A percentile compares a stretch with the other conserved stretches of the same genome.
Conservation (phyloP, 106 monocot species). For the Phalaenopsis aphrodite region DNA sequence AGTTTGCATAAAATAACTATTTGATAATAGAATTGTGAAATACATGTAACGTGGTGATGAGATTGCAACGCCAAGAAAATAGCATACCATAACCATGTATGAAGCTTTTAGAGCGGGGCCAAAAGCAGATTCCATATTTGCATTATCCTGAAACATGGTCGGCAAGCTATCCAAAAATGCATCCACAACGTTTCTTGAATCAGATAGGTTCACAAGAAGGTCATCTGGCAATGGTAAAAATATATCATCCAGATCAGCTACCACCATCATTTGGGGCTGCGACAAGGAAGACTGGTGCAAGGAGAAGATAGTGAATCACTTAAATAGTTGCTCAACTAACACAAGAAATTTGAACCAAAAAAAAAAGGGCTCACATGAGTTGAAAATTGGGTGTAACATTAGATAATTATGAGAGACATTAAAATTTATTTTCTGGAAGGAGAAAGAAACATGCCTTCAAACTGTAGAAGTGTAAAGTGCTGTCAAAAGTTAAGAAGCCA, state of each 20-base stretch:
- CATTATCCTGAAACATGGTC: slow-evolving; percentile 81
- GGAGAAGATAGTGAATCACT: slow-evolving; percentile 17
- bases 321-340: neutral
- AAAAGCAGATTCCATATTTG: slow-evolving; percentile 88
- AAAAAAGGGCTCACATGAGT: neutral
- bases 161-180: slow-evolving; percentile 84
- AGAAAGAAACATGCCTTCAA: slow-evolving; percentile 54
- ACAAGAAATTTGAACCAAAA: neutral
- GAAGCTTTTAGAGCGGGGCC: slow-evolving; percentile 96
- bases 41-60: neutral
- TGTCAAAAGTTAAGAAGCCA: slow-evolving; percentile 96
- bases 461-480: slow-evolving; percentile 92
- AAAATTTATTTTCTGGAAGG: neutral
- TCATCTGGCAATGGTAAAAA: slow-evolving; percentile 97
- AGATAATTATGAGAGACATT: neutral
- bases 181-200: slow-evolving; percentile 89
- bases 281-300: slow-evolving; percentile 76
- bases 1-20: neutral
- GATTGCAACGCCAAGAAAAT: neutral
- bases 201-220: slow-evolving; percentile 90
- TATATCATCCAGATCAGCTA: slow-evolving; percentile 89
- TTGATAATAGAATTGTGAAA: neutral
- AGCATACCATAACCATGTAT: slow-evolving; percentile 89
- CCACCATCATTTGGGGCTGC: slow-evolving; percentile 99
- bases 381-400: neutral